Conservation (phyloP, 2,329 filamentous ascomycete genomes). For the Fusarium mangiferae region DNA sequence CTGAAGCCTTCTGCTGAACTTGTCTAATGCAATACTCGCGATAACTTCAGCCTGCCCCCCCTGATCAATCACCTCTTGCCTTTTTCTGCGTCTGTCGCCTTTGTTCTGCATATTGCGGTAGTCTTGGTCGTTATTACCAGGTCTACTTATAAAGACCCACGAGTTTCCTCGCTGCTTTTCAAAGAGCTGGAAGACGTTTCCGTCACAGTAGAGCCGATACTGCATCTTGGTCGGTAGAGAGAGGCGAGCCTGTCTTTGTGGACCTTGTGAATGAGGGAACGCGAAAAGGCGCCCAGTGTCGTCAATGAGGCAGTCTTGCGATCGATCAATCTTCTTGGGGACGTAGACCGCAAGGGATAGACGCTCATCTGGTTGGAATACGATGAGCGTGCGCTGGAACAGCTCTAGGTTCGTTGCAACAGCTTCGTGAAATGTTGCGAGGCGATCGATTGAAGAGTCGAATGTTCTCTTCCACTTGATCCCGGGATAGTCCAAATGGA, state of each 20-base stretch:
- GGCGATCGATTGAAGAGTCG: neutral
- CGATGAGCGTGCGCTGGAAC: neutral
- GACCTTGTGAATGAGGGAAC: neutral
- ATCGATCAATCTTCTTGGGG: neutral
- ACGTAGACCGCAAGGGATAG: neutral
- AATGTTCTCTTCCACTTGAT: neutral
- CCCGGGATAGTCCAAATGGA: fast-evolving
- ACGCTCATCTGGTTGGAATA: neutral
- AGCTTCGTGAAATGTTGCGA: neutral
- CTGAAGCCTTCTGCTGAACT: neutral
- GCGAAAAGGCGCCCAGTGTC: neutral
- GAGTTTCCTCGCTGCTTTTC: neutral
- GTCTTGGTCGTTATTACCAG: neutral
- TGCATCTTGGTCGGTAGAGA: neutral
- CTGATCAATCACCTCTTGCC: neutral
- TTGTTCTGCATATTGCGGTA: neutral
- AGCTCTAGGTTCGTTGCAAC: neutral
- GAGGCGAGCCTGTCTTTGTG: neutral
- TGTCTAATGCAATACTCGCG: neutral
- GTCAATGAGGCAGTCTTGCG: neutral
- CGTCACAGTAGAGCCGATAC: neutral
- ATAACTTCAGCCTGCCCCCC: neutral
- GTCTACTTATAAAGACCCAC: neutral
- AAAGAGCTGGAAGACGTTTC: neutral
- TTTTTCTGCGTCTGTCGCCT: neutral